A percentile compares a stretch with the other conserved stretches of the same genome.
These are phyloP conservation scores for Chrysoporthe deuterocubensis DNA, from an alignment of 2,329 filamentous ascomycete species.

Conservation along the genomic window DNA sequence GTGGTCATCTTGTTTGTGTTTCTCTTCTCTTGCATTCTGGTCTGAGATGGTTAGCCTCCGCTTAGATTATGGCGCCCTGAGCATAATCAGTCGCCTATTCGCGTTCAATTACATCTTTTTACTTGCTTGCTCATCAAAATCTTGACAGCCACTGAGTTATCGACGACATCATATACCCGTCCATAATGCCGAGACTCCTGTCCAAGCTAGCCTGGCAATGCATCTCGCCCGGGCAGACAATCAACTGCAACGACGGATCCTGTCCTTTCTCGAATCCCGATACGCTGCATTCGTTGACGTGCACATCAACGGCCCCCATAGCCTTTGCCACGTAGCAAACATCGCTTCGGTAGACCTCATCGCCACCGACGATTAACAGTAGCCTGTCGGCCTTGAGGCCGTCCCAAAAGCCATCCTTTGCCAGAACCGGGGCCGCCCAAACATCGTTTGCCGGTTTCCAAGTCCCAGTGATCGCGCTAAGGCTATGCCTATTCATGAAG, in stretches of 20 bases:
- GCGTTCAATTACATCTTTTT: neutral
- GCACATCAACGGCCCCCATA: slow-evolving; percentile 25
- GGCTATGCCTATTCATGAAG: slow-evolving; percentile 26
- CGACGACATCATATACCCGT: slow-evolving; percentile 22
- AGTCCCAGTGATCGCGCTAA: slow-evolving; percentile 24
- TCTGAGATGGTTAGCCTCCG: neutral
- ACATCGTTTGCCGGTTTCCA: slow-evolving; percentile 29
- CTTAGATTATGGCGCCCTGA: neutral
- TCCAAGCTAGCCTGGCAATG: slow-evolving; percentile 29
- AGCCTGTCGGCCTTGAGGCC: slow-evolving; percentile 25
- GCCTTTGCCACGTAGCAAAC: slow-evolving; percentile 27
- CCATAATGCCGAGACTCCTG: slow-evolving; percentile 24
- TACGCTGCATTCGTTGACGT: neutral
- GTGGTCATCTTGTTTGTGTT: neutral
- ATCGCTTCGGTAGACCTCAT: slow-evolving; percentile 30
- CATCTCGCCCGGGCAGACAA: slow-evolving; percentile 30
- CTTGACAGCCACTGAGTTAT: slow-evolving; percentile 19
- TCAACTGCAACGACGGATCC: slow-evolving; percentile 24
- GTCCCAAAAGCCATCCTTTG: slow-evolving; percentile 26
- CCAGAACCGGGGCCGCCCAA: slow-evolving; percentile 30
- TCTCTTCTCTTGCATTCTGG: neutral
- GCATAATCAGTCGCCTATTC: neutral
- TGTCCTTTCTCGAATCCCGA: neutral
- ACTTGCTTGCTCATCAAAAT: neutral
- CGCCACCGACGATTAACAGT: slow-evolving; percentile 27